Evolutionary conservation across 2,329 filamentous ascomycete genomes (phyloP).

Genomic region (Nectriaceae sp.): DNA sequence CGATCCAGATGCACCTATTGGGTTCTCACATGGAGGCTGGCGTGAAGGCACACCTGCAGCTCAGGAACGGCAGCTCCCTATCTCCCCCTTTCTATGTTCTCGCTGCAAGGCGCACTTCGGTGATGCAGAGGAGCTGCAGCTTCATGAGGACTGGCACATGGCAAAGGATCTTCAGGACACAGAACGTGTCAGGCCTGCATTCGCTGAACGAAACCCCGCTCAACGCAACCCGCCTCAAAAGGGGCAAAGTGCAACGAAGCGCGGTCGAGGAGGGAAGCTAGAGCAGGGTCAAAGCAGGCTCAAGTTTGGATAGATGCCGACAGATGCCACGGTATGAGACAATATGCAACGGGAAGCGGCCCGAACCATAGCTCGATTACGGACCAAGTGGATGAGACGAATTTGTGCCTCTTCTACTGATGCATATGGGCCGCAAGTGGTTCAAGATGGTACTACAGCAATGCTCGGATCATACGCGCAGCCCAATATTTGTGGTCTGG

Average conservation of each 20-base stretch:
- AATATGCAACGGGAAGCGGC: no score
- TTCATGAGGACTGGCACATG: constrained; percentile 93
- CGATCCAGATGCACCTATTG: not conserved
- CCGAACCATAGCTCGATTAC: no score
- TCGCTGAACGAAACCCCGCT: constrained; percentile 40
- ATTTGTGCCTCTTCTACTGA: no score
- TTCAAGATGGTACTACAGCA: no score
- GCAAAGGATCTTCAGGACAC: constrained; percentile 78
- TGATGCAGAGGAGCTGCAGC: constrained; percentile 60
- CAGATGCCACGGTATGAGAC: no score
- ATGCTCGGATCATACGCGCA: no score
- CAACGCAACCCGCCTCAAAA: constrained; percentile 33
- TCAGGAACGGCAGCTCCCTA: constrained; percentile 29
- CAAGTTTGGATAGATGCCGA: constrained; percentile 53
- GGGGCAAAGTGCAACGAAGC: constrained; percentile 39
- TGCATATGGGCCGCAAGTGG: no score
- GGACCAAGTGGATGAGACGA: no score
- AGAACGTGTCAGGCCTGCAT: constrained; percentile 54
- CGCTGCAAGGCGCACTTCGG: constrained; percentile 67
- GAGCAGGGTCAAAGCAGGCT: constrained; percentile 64
- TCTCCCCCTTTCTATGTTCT: constrained; percentile 52
- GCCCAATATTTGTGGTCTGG: no score
- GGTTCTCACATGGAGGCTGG: not conserved
- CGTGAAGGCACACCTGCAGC: constrained; percentile 17
- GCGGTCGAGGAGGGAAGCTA: constrained; percentile 39